These are phyloP conservation scores for Rhodamnia argentea DNA, from an alignment of 345 rosid genomes.

Conservation along the genomic window DNA sequence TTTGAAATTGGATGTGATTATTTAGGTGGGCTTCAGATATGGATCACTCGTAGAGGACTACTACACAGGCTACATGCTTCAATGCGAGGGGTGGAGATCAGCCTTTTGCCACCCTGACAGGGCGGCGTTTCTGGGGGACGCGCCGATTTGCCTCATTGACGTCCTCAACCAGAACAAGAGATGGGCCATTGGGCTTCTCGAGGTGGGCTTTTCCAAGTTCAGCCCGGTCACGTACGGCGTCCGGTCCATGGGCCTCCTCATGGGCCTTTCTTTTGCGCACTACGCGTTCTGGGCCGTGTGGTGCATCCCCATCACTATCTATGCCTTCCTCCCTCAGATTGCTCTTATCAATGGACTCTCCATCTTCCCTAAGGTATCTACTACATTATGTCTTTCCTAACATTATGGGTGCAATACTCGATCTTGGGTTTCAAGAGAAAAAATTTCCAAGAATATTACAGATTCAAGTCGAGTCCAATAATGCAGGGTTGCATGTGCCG, in stretches of 20 bases:
- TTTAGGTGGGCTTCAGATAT: constrained; percentile 55
- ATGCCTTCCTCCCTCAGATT: constrained; percentile 61
- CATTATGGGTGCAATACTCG: neutral
- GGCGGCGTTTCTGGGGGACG: constrained; percentile 53
- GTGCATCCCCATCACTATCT: constrained; percentile 30
- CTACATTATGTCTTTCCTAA: neutral
- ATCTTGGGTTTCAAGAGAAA: neutral
- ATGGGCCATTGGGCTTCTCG: constrained; percentile 58
- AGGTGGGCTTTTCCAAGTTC: constrained; percentile 28
- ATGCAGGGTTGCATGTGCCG: too few species aligned
- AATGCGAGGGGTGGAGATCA: constrained; percentile 66
- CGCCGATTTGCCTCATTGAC: constrained; percentile 37
- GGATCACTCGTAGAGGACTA: constrained; percentile 72
- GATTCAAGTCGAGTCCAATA: too few species aligned
- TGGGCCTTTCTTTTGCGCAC: constrained; percentile 26
- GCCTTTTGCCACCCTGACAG: constrained; percentile 45
- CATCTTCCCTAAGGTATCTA: constrained; percentile 10
- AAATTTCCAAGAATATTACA: too few species aligned
- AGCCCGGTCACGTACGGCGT: constrained; percentile 39
- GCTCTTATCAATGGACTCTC: constrained; percentile 32
- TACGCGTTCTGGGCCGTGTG: constrained; percentile 41
- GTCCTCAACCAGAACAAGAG: constrained; percentile 39
- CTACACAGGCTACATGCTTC: constrained; percentile 42
- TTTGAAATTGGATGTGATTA: neutral
- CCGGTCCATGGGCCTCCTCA: constrained; percentile 20